Conservation (phyloP, 805 yeast species). For the Huiozyma sinensis region DNA sequence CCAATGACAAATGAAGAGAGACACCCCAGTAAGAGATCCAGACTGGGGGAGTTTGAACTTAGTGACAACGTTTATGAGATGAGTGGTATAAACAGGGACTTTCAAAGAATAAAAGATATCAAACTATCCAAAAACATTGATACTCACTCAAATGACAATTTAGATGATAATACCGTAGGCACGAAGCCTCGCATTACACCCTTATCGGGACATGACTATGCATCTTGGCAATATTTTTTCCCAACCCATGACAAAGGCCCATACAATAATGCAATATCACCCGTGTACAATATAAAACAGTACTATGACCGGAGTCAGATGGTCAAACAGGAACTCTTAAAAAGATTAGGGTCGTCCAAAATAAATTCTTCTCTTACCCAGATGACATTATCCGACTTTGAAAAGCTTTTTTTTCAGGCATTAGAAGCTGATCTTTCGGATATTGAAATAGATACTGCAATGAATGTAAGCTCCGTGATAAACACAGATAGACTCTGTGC, state of each 20-base stretch:
- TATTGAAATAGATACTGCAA: constrained; percentile 31
- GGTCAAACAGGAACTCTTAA: constrained; percentile 26
- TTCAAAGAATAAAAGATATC: constrained; percentile 35
- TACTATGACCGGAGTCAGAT: constrained; percentile 46
- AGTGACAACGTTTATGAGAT: constrained; percentile 1
- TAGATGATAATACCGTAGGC: constrained; percentile 34
- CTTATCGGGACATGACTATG: constrained; percentile 33
- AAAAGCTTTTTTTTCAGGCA: constrained; percentile 35
- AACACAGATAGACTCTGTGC: constrained; percentile 34
- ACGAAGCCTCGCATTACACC: constrained; percentile 28
- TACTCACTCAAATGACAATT: constrained; percentile 38
- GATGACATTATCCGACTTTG: constrained; percentile 25
- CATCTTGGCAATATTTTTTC: constrained; percentile 34
- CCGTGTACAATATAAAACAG: constrained; percentile 45
- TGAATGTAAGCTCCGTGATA: constrained; percentile 25
- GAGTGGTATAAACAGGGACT: constrained; percentile 32
- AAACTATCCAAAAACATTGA: constrained; percentile 23
- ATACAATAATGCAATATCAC: constrained; percentile 33
- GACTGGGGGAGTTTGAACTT: background rate
- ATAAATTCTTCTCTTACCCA: constrained; percentile 12
- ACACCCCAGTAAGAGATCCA: background rate
- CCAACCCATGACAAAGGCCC: constrained; percentile 30
- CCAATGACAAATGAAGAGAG: background rate
- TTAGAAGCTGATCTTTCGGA: constrained; percentile 22
- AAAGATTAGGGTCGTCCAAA: constrained; percentile 7